Evolutionary conservation across 2,329 filamentous ascomycete species (phyloP).

Genomic region (Paecilomyces fulvus): DNA sequence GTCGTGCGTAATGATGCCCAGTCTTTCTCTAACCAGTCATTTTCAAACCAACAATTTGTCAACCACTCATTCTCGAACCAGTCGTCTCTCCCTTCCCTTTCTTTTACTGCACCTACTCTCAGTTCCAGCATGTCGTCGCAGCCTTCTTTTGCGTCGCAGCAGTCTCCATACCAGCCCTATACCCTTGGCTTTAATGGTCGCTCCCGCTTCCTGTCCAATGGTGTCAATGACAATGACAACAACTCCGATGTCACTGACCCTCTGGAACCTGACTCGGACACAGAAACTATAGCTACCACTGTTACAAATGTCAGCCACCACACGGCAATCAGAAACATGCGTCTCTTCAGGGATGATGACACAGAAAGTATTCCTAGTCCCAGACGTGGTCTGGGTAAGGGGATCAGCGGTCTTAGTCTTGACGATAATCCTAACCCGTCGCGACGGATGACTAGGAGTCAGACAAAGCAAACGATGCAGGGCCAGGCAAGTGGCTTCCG

Average conservation of each 20-base stretch:
- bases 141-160: conserved; percentile 16
- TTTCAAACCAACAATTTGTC: conserved; percentile 8
- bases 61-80: neutral
- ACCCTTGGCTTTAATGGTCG: conserved; percentile 3
- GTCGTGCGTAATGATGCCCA: neutral
- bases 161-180: conserved; percentile 13
- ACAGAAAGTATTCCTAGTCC: conserved; percentile 14
- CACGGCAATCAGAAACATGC: conserved; percentile 25
- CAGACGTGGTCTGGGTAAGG: conserved; percentile 24
- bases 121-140: conserved; percentile 20
- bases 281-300: conserved; percentile 20
- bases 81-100: conserved; percentile 17
- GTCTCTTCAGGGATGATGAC: conserved; percentile 10
- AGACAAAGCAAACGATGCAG: conserved; percentile 16
- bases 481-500: conserved; percentile 2
- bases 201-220: neutral
- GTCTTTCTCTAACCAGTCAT: conserved; percentile 8
- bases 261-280: conserved; percentile 27
- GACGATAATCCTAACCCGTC: conserved; percentile 20
- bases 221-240: conserved; percentile 13
- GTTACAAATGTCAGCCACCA: conserved; percentile 24
- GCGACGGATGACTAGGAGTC: conserved; percentile 28
- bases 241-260: conserved; percentile 23
- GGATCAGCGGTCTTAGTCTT: conserved; percentile 24
- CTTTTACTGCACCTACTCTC: conserved; percentile 20